Base-by-base conservation (phyloP, 2,329 filamentous ascomycete genomes). In the Aspergillus quadricinctus region DNA sequence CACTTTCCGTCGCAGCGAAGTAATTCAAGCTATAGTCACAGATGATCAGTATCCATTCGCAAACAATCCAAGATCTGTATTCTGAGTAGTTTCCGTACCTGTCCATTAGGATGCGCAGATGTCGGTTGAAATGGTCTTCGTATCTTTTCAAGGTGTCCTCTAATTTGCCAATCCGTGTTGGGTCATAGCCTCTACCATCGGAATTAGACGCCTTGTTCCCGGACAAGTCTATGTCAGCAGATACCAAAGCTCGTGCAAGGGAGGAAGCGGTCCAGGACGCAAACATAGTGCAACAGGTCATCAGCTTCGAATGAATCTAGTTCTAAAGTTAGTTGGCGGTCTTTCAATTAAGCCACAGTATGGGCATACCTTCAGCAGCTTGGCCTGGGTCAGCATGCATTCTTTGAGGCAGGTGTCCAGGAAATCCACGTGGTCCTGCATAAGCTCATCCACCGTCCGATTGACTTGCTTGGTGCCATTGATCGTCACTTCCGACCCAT, bases 401-500 rank as follows among this genome's bases (percentile, higher is more conserved):
- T 97, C 94, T 76, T 97, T 99, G 67, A 99, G 80, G 72, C 94
- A 99, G 3, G 94, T 97, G 66, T 97, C 94, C 49, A 99, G 78
- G 72, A 99, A 99, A 75, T 97, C 94, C 58, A 99, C 92, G 75
- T 99, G 94, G 69, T 97, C 92, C 76, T 97, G 91, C 94, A 99
- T 99, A 69, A 99, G 77, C 76, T 97, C 92, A 69, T 99, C 94
- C 1, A 99, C 94, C 0, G 94, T 99, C 40, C 92, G 74, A 65
- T 84, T 86, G n/a, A 81, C 80, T 55, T 82, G 77, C 53, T 72
- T 76, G 35, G 69, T 72, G 28, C 70, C 74, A 60, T 69, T 76
- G 54, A 67, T 68, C 6, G 69, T 68, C 52, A 72, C 67, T 64
- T 70, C 73, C 43, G 66, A 71, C 7, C 69, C 66, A 57, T 74